Base-by-base conservation (phyloP, 768 basidiomycete genomes). In the Boletus tomentosulus region DNA sequence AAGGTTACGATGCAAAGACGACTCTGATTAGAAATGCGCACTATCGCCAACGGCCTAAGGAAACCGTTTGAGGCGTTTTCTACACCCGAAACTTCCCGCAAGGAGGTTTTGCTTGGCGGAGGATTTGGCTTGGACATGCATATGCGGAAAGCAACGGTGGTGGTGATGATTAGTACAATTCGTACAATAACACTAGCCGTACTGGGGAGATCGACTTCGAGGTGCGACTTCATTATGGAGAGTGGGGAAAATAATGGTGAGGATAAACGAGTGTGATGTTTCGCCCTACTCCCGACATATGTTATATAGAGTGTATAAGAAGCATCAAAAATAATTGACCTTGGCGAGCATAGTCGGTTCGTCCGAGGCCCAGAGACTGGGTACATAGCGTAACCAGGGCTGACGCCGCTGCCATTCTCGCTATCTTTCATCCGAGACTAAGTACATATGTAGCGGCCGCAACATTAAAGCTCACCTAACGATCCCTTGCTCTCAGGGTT, bases 91-190 rank as follows among this genome's bases (percentile, higher is more conserved):
- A 38, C 25, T 12, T 31, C 16, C 25, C 33, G 19, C 19, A 19
- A 19, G 19, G 19, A 19, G 28, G 25, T 12, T 1, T 35, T 3
- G 16, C 34, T 15, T 8, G 51, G 58, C 8, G 55, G 30, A 1
- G 58, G 58, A 30, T 59, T 57, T 7, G 54, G 57, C 5, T 43
- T 43, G 33, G 41, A 13, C 42, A 48, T 51, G 34, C 55, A 45
- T 12, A 61, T 9, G 6, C 54, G 55, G 6, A 58, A 28, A 6
- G 54, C 54, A 3, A 46, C 6, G 2, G 54, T 61, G 9, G 51
- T 51, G 33, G 19, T 22, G 0, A 42, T 3, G 28, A 56, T 42
- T 0, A 48, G 37, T 1, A 37, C 38, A 4, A 61, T 42, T 24
- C 60, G 45, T n/a, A 50, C 48, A 1, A 56, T 31, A 12, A 46